phyloP scores from a whole-genome alignment of 1,284 basidiomycete genomes.

The Rhodotorula sp. region DNA sequence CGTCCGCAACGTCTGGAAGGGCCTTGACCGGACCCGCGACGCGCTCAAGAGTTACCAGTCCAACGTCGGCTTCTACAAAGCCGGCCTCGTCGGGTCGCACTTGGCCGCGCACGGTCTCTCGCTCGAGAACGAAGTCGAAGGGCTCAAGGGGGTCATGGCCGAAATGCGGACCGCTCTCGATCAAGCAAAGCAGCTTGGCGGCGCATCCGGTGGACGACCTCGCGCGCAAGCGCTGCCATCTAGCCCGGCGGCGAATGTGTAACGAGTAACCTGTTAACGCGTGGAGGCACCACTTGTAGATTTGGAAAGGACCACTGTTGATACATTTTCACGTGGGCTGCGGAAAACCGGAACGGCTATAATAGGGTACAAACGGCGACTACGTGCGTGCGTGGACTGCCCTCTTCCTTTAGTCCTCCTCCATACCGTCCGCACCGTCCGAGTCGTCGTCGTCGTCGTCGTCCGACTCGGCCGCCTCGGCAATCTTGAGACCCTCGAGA shows the following conservation, averaged over 20 bases:
- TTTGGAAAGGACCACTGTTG: neutral
- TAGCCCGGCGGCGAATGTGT: neutral
- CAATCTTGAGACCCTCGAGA: constrained; percentile 69
- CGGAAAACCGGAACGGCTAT: neutral
- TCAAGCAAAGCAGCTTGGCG: constrained; percentile 14
- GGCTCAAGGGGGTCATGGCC: constrained; percentile 39
- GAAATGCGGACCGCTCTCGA: constrained; percentile 39
- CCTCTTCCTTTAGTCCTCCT: neutral
- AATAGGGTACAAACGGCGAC: neutral
- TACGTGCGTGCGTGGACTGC: neutral
- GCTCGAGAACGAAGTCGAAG: constrained; percentile 41
- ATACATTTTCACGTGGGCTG: neutral
- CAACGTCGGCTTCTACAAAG: constrained; percentile 38
- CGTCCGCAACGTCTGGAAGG: constrained; percentile 28
- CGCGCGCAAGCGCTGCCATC: neutral
- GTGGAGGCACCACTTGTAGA: neutral
- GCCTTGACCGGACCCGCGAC: constrained; percentile 39
- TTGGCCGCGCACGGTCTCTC: constrained; percentile 39
- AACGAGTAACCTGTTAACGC: neutral
- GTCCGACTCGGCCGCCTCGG: constrained; percentile 64
- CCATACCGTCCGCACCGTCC: constrained; percentile 9
- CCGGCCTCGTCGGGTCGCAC: constrained; percentile 42
- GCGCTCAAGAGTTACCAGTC: constrained; percentile 30
- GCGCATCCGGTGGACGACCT: neutral
- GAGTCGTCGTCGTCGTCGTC: constrained; percentile 16